Conservation (phyloP, 176 grass and related monocot species). For the Poa annua region DNA sequence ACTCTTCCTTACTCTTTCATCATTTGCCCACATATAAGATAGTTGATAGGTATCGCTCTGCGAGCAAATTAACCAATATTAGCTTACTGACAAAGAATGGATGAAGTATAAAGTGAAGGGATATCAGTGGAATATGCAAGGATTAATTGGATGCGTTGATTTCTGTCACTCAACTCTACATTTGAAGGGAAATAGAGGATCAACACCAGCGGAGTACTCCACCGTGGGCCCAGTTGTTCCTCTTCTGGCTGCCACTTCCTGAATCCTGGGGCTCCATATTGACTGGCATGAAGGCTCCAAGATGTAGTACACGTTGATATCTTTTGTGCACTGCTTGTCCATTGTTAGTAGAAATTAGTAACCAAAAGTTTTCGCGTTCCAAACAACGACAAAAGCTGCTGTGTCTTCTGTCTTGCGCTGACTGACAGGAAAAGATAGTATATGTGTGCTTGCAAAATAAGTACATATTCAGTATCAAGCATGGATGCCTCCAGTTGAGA, state of each 20-base stretch:
- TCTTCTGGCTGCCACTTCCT: neutral
- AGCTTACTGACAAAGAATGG: neutral
- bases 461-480: neutral
- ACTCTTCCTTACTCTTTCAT: conserved; percentile 42
- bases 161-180: conserved; percentile 48
- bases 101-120: neutral
- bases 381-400: neutral
- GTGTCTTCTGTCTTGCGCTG: neutral
- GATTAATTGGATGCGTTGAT: neutral
- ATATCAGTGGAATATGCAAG: neutral
- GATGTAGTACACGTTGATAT: neutral
- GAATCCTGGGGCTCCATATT: neutral
- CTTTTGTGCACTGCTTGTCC: conserved; percentile 1
- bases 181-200: conserved; percentile 21
- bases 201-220: neutral
- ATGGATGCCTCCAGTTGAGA: neutral
- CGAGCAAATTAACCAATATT: neutral
- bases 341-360: neutral
- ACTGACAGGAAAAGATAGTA: neutral
- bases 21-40: conserved; percentile 46
- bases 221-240: conserved; percentile 20
- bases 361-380: neutral
- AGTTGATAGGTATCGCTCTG: conserved; percentile 45
- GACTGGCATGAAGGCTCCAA: conserved; percentile 13
- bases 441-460: neutral